Conservation (phyloP, 2,329 filamentous ascomycete genomes). For the Alternaria brassicae region DNA sequence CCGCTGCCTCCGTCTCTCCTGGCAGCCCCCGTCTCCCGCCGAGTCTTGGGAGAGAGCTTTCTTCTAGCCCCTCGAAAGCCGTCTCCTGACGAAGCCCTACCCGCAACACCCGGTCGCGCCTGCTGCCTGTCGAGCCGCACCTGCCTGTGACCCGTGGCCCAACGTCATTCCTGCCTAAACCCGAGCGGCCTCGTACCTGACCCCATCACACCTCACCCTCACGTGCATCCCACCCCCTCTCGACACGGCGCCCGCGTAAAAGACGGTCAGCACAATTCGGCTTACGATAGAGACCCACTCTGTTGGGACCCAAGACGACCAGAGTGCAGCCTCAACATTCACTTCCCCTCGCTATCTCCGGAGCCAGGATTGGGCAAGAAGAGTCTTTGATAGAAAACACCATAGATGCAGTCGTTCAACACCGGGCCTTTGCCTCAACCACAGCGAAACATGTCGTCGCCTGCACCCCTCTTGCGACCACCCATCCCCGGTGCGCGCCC, state of each 20-base stretch:
- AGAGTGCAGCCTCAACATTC: slow-evolving; percentile 32
- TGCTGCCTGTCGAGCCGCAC: slow-evolving; percentile 31
- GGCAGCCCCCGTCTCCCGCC: slow-evolving; percentile 7
- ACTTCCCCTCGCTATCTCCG: slow-evolving; percentile 23
- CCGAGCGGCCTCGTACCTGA: slow-evolving; percentile 14
- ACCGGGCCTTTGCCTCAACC: slow-evolving; percentile 32
- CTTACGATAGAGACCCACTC: slow-evolving; percentile 40
- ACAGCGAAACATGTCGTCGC: slow-evolving; percentile 69
- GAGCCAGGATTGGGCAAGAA: slow-evolving; percentile 11
- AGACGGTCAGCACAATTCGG: slow-evolving; percentile 39
- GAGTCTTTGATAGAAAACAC: slow-evolving; percentile 7
- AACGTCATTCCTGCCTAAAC: slow-evolving; percentile 38
- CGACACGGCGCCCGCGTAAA: slow-evolving; percentile 10
- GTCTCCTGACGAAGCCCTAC: slow-evolving; percentile 15
- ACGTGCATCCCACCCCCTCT: not conserved
- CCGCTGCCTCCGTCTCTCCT: slow-evolving; percentile 18
- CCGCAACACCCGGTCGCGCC: slow-evolving; percentile 21
- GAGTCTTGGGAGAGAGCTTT: not conserved
- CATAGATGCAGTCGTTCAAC: slow-evolving; percentile 38
- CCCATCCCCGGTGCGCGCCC: slow-evolving; percentile 73
- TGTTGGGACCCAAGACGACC: slow-evolving; percentile 35
- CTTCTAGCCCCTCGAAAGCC: slow-evolving; percentile 6
- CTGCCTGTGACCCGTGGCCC: slow-evolving; percentile 36
- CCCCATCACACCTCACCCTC: not conserved
- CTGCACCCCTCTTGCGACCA: slow-evolving; percentile 81